Percentiles rank a stretch among this genome's conserved stretches.
Evolutionary conservation across 31 red algal genomes (phyloP).

Genomic region (Asparagopsis taxiformis): DNA sequence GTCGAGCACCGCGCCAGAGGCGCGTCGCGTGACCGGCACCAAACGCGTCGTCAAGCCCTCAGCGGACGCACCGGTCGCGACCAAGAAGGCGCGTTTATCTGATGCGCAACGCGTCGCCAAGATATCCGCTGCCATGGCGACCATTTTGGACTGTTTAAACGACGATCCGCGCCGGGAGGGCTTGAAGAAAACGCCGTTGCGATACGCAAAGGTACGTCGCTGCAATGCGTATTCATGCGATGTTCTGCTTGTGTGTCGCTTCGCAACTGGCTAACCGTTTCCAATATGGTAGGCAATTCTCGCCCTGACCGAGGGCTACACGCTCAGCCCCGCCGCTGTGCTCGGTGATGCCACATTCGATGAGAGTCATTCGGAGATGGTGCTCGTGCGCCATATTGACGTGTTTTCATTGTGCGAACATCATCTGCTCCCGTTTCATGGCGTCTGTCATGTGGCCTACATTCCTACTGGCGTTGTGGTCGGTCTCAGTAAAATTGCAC

Average conservation of each 20-base stretch:
- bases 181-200: slow-evolving; percentile 60
- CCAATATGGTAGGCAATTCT: slow-evolving; percentile 42
- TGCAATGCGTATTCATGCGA: no score
- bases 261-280: no score
- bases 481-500: slow-evolving; percentile 92
- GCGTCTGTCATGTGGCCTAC: slow-evolving; percentile 80
- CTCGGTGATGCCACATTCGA: slow-evolving; percentile 75
- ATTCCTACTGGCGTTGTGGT: slow-evolving; percentile 85
- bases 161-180: slow-evolving; percentile 65
- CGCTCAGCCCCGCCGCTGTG: slow-evolving; percentile 10
- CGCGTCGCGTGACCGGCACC: no score
- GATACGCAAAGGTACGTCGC: slow-evolving; percentile 63
- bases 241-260: no score
- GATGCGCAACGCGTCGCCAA: slow-evolving; percentile 26
- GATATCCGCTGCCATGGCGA: slow-evolving; percentile 44
- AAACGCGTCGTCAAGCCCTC: no score
- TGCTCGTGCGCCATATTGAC: slow-evolving; percentile 73
- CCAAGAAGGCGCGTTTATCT: slow-evolving; percentile 20
- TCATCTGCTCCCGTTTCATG: slow-evolving; percentile 92
- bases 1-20: no score
- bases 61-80: no score
- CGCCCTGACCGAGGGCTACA: slow-evolving; percentile 66
- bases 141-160: slow-evolving; percentile 55
- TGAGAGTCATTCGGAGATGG: slow-evolving; percentile 71
- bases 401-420: slow-evolving; percentile 96